Evolutionary conservation across 495 filamentous ascomycete species (phyloP).

Genomic region (Tuber umbilicatum): DNA sequence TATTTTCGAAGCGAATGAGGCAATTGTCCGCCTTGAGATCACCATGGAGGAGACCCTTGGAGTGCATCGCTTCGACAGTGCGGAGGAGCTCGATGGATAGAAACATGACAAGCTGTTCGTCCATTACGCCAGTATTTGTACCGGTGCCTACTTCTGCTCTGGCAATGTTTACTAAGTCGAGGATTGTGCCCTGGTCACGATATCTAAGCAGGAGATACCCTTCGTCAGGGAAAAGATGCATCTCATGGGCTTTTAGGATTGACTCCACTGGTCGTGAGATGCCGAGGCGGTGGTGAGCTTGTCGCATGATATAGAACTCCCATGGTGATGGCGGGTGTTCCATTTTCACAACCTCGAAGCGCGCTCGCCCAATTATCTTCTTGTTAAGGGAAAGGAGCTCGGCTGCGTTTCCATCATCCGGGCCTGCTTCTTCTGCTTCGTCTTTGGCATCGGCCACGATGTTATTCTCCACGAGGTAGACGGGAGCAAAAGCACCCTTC

Average conservation of each 20-base stretch:
- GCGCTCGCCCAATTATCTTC: conserved; percentile 28
- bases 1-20: conserved; percentile 69
- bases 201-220: conserved; percentile 81
- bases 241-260: conserved; percentile 71
- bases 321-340: conserved; percentile 77
- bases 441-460: conserved; percentile 44
- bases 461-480: conserved; percentile 77
- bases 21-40: conserved; percentile 96
- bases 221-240: conserved; percentile 83
- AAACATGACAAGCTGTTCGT: conserved; percentile 88
- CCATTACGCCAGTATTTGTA: conserved; percentile 59
- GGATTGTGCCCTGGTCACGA: conserved; percentile 80
- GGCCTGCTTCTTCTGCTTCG: conserved; percentile 50
- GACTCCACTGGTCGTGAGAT: conserved; percentile 63
- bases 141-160: conserved; percentile 55
- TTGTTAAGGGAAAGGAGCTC: conserved; percentile 37
- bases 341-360: conserved; percentile 83
- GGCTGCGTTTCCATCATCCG: conserved; percentile 49
- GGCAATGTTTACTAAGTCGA: conserved; percentile 85
- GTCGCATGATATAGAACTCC: conserved; percentile 95
- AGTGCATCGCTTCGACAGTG: conserved; percentile 79
- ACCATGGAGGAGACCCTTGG: conserved; percentile 74
- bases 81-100: conserved; percentile 86
- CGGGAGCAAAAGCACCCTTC: conserved; percentile 86
- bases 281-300: conserved; percentile 65